Conservation (phyloP, 2,329 filamentous ascomycete species). For the Alternaria sp. region DNA sequence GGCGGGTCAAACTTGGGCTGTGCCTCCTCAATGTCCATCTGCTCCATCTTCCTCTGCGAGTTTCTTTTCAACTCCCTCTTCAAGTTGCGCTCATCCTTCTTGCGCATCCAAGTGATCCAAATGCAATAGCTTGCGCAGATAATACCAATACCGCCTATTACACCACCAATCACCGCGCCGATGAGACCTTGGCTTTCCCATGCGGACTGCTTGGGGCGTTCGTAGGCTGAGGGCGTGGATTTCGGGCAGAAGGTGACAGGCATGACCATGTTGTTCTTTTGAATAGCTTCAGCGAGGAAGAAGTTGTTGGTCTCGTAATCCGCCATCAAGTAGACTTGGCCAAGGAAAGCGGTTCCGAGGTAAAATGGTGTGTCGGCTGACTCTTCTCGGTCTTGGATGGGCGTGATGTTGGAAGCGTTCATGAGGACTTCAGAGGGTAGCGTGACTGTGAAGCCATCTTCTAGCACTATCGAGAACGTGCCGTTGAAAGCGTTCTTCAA, state of each 20-base stretch:
- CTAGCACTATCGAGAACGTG: constrained; percentile 50
- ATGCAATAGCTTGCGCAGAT: constrained; percentile 37
- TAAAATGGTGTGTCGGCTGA: constrained; percentile 41
- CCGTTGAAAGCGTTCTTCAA: constrained; percentile 48
- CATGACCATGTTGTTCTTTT: constrained; percentile 50
- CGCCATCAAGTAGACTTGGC: constrained; percentile 53
- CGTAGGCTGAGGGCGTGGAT: constrained; percentile 43
- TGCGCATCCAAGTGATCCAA: constrained; percentile 37
- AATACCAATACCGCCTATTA: constrained; percentile 44
- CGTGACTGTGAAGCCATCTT: constrained; percentile 50
- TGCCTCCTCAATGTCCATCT: constrained; percentile 43
- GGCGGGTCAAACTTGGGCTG: constrained; percentile 40
- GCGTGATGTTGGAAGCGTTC: constrained; percentile 49
- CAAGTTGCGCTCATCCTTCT: constrained; percentile 32
- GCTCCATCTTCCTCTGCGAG: constrained; percentile 36
- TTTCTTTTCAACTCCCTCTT: constrained; percentile 38
- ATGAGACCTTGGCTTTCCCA: constrained; percentile 46
- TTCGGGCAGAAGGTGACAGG: constrained; percentile 51
- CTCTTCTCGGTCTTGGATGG: constrained; percentile 40
- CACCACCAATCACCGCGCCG: constrained; percentile 48
- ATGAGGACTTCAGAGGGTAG: constrained; percentile 47
- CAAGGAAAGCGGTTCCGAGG: constrained; percentile 51
- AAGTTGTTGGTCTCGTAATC: constrained; percentile 51
- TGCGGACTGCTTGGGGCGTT: constrained; percentile 30
- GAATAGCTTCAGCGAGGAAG: constrained; percentile 50